Evolutionary conservation across 2,329 filamentous ascomycete species (phyloP).

Genomic region (Botryosphaeria dothidea): DNA sequence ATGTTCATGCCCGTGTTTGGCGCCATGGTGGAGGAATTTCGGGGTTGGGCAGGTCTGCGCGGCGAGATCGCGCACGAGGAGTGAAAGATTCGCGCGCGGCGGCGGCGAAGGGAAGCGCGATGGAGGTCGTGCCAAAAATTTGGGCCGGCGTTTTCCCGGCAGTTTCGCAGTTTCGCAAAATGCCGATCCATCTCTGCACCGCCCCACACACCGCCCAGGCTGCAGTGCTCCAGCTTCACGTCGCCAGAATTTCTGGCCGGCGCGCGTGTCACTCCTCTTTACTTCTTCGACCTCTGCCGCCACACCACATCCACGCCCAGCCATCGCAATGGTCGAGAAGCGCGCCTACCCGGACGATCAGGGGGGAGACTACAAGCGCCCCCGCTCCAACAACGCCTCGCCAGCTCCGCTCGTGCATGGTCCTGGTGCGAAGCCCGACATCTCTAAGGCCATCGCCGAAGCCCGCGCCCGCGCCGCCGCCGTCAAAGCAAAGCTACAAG

Average conservation of each 20-base stretch:
- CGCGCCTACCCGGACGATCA: conserved; percentile 42
- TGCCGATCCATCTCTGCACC: neutral
- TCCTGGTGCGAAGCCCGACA: conserved; percentile 25
- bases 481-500: conserved; percentile 36
- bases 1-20: conserved; percentile 42
- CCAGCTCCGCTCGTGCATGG: conserved; percentile 30
- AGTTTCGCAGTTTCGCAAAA: neutral
- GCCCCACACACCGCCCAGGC: neutral
- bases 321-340: conserved; percentile 43
- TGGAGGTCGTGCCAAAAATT: conserved; percentile 13
- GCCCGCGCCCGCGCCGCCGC: conserved; percentile 27
- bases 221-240: neutral
- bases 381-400: conserved; percentile 39
- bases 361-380: conserved; percentile 43
- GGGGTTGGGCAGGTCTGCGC: neutral
- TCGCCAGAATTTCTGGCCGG: conserved; percentile 8
- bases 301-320: neutral
- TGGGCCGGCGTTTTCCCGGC: conserved; percentile 12
- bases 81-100: conserved; percentile 1
- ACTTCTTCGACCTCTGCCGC: neutral
- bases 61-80: conserved; percentile 9
- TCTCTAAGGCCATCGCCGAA: conserved; percentile 30
- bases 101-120: conserved; percentile 2
- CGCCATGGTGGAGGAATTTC: neutral
- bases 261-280: neutral